phyloP scores from a whole-genome alignment of 371 early-diverging fungal species.

The Dichotomocladium elegans region DNA sequence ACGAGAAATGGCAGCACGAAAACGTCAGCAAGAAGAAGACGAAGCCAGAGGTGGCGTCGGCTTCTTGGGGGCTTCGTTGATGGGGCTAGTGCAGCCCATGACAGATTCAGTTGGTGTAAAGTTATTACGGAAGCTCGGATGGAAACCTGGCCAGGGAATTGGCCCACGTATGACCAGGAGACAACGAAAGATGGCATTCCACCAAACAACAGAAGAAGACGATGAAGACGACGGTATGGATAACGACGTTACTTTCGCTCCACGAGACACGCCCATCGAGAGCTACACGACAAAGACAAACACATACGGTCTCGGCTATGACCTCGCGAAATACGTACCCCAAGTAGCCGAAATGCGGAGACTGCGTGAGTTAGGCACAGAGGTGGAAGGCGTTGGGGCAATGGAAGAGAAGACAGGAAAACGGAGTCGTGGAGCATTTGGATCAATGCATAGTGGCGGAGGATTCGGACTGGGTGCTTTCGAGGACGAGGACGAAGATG shows the following conservation, averaged over 20 bases:
- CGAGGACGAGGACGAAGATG: constrained; percentile 56
- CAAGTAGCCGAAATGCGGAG: constrained; percentile 57
- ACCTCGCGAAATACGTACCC: constrained; percentile 59
- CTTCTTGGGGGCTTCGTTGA: constrained; percentile 25
- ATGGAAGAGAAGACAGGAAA: background rate
- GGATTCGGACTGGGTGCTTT: constrained; percentile 43
- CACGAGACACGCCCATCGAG: constrained; percentile 64
- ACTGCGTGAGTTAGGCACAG: constrained; percentile 20
- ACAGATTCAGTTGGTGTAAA: constrained; percentile 57
- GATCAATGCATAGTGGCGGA: constrained; percentile 11
- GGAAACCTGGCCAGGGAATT: constrained; percentile 83
- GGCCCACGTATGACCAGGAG: constrained; percentile 57
- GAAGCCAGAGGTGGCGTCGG: constrained; percentile 31
- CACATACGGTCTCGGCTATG: constrained; percentile 67
- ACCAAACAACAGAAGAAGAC: constrained; percentile 9
- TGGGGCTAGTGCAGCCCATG: constrained; percentile 58
- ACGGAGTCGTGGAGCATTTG: constrained; percentile 28
- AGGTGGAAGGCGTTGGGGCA: constrained; percentile 5
- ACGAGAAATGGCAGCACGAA: constrained; percentile 51
- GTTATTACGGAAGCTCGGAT: constrained; percentile 76
- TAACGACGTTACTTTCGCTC: constrained; percentile 62
- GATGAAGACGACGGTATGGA: constrained; percentile 40
- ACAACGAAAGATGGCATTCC: constrained; percentile 2
- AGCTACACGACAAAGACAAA: constrained; percentile 56
- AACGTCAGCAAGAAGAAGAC: constrained; percentile 38